Evolutionary conservation across 1,284 basidiomycete genomes (phyloP), one percentile per base, ranked within the genome.

Genomic region (Polyporus tsugae): DNA sequence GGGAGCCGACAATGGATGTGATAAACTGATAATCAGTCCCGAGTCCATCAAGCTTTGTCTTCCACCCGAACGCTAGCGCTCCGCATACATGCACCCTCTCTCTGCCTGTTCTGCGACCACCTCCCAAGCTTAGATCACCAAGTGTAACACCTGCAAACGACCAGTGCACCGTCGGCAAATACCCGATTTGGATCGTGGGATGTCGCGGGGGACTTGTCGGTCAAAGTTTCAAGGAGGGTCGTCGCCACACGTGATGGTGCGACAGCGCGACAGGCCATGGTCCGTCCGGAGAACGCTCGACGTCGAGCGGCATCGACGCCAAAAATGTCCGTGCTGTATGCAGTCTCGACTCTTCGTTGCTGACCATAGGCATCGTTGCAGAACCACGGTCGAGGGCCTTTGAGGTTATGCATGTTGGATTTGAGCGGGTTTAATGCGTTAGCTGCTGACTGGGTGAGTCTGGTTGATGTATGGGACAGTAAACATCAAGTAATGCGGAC

Each of bases 281-380:
- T 49, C 46, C 62, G 62, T 22, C 38, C 41, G 58, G 33, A 55
- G 52, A 33, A 55, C 33, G 65, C 25, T 49, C 61, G 33, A n/a
- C 36, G 33, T 33, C 35, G 25, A 29, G 41, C 15, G n/a, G 41
- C 42, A 42, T 15, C 11, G 46, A 29, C 35, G 46, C 35, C 62
- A 17, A 49, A 7, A 53, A 53, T n/a, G 36, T 55, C 46, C 22
- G 46, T 49, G 2, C n/a, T 49, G 46, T 4, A 49, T 5, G 46
- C 0, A 22, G 46, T 25, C 46, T 49, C 9, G 46, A 49, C 46
- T 49, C 22, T 2, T 1, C 9, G 22, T 4, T 5, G 46, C 46
- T 49, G 46, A 49, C 46, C 46, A 13, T 49, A 22, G 46, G 46
- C 46, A 49, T 49, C 22, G 46, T 25, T 25, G 22, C 46, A 10